Percentiles rank a stretch among this genome's conserved stretches.
These are phyloP conservation scores for Exserohilum rostratum DNA, from an alignment of 2,329 filamentous ascomycete genomes.

Conservation along the genomic window DNA sequence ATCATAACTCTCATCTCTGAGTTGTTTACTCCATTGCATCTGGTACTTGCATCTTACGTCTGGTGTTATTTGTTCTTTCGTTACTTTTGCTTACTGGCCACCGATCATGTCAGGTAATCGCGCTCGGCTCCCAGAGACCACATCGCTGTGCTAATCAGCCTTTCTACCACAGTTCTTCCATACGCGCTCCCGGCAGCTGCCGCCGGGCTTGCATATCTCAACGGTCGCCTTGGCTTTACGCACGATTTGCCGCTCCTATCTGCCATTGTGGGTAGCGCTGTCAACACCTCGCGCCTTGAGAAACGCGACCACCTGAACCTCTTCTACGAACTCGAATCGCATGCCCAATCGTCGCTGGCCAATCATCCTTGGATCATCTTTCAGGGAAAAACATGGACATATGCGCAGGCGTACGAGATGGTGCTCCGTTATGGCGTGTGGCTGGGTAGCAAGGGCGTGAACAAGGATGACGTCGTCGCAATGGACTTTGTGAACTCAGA, in stretches of 20 bases:
- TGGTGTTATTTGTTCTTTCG: not conserved
- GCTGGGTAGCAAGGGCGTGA: constrained; percentile 44
- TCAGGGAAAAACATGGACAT: constrained; percentile 42
- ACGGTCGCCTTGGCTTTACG: constrained; percentile 69
- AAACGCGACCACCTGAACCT: constrained; percentile 67
- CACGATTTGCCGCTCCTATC: constrained; percentile 68
- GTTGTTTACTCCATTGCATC: not conserved
- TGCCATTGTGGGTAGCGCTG: constrained; percentile 56
- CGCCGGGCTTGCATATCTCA: constrained; percentile 63
- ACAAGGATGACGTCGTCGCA: constrained; percentile 46
- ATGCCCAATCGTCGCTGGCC: constrained; percentile 35
- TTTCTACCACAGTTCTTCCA: constrained; percentile 29
- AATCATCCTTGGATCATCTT: constrained; percentile 43
- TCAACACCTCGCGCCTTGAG: constrained; percentile 57
- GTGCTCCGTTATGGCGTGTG: constrained; percentile 45
- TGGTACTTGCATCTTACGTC: not conserved
- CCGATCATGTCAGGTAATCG: constrained; percentile 10
- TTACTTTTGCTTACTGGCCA: not conserved
- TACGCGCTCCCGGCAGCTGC: constrained; percentile 41
- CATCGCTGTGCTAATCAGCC: not conserved
- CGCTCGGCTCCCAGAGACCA: not conserved
- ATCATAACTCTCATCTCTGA: not conserved
- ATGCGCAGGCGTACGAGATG: constrained; percentile 43
- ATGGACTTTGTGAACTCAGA: constrained; percentile 49
- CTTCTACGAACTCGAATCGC: constrained; percentile 44